Evolutionary conservation across 306 rosid genomes (phyloP).

Genomic region (Astragalus glycyphyllos): DNA sequence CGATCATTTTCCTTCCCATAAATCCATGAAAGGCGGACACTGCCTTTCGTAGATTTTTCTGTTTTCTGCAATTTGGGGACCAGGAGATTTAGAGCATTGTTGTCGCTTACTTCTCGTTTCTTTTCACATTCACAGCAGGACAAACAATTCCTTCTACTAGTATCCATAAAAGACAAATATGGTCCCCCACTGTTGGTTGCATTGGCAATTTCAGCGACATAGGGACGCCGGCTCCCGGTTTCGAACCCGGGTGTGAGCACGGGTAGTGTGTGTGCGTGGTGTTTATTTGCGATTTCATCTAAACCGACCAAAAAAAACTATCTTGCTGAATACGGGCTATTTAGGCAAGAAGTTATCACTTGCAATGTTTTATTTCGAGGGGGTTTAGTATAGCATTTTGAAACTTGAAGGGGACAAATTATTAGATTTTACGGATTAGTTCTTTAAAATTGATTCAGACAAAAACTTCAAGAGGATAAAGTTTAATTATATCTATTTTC

Average conservation of each 20-base stretch:
- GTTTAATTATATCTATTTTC: constrained; percentile 9
- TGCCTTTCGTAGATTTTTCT: neutral
- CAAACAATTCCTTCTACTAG: constrained; percentile 12
- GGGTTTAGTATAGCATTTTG: constrained; percentile 18
- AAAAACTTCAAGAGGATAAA: constrained; percentile 1
- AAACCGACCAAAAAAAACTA: too few relatives aligned
- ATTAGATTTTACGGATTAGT: constrained; percentile 1
- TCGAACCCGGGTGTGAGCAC: too few relatives aligned
- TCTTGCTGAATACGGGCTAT: neutral
- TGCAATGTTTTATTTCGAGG: constrained; percentile 18
- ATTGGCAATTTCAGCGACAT: too few relatives aligned
- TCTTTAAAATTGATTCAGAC: constrained; percentile 15
- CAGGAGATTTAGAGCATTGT: constrained; percentile 1
- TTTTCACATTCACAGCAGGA: neutral
- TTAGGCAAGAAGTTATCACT: neutral
- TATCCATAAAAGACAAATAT: neutral
- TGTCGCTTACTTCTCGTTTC: neutral
- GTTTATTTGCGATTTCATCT: too few relatives aligned
- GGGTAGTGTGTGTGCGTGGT: too few relatives aligned
- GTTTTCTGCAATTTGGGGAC: constrained; percentile 1
- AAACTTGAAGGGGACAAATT: neutral
- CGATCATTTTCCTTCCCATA: constrained; percentile 7
- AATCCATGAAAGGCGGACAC: neutral
- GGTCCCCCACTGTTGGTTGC: too few relatives aligned
- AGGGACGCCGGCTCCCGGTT: too few relatives aligned